Evolutionary conservation across 208 protist species (phyloP), one percentile per base, ranked within the genome.

Genomic region (Leishmania martiniquensis): DNA sequence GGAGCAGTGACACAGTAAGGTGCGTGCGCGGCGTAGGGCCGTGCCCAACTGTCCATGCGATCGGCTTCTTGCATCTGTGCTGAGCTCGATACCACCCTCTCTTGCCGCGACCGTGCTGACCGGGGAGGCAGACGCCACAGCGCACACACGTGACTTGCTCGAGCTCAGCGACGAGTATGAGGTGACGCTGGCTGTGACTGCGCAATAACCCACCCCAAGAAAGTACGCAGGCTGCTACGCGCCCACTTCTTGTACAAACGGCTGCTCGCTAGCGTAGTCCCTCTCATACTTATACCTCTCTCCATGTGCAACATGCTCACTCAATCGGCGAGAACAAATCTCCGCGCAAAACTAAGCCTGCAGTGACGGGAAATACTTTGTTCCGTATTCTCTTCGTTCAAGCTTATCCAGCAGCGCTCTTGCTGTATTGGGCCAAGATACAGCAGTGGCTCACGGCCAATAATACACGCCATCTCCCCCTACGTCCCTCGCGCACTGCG

Each of bases 61-160:
- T 3, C 62, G 72, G 25, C 65, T 74, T 37, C 15, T 77, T 45
- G 32, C 74, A 12, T 65, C 77, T 32, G 2, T 77, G 55, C 51
- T 57, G 72, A 72, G 37, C 22, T 82, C 51, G 54, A 52, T 67
- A 54, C 73, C 65, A 51, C 62, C 39, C 60, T 55, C 42, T 13
- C 37, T 75, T 9, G 76, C 72, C 47, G 76, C 76, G 22, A 57
- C 76, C 0, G 47, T 81, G 15, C 37, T 76, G 60, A 81, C 60
- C 6, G 57, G 76, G 13, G 44, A 6, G 4, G 47, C 60, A 12
- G 70, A 71, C 32, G 34, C 71, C 32, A 5, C 63, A 3, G 71
- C 29, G 15, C 17, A 29, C 1, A 12, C 75, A 63, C 17, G 22
- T 9, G 71, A 77, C 5, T 9, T 82, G 54, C 52, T 77, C 10